Conservation (phyloP, 768 basidiomycete species). For the Harrya chromipes region DNA sequence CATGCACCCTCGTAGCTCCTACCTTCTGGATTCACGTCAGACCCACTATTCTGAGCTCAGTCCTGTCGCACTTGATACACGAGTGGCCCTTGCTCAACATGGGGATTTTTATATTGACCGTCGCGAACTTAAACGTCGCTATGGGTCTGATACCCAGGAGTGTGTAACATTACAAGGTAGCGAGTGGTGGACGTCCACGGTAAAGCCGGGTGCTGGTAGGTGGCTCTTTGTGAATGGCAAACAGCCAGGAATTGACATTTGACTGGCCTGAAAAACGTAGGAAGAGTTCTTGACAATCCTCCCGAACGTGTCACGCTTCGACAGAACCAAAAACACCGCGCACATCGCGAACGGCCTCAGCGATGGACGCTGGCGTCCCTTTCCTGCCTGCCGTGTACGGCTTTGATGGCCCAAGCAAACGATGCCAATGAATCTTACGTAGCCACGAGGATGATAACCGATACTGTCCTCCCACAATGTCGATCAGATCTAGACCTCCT, state of each 20-base stretch:
- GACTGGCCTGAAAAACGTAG: neutral
- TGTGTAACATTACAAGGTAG: neutral
- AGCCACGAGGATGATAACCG: neutral
- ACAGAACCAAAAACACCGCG: neutral
- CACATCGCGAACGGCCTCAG: neutral
- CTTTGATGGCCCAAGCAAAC: neutral
- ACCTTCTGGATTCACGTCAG: neutral
- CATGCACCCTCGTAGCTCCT: conserved; percentile 3
- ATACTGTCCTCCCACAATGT: neutral
- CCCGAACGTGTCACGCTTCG: neutral
- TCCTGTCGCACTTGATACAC: neutral
- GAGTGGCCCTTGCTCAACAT: neutral
- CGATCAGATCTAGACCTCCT: neutral
- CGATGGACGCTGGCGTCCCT: neutral
- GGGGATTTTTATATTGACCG: neutral
- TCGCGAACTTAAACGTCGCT: neutral
- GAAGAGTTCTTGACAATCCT: neutral
- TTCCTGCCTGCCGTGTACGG: neutral
- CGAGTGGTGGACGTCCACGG: neutral
- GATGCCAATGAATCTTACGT: neutral
- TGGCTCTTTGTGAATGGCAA: neutral
- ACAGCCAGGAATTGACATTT: neutral
- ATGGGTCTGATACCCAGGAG: neutral
- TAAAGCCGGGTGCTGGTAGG: conserved; percentile 7
- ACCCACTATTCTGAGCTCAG: conserved; percentile 3